Evolutionary conservation across 345 rosid genomes (phyloP).

Genomic region (Salix viminalis): DNA sequence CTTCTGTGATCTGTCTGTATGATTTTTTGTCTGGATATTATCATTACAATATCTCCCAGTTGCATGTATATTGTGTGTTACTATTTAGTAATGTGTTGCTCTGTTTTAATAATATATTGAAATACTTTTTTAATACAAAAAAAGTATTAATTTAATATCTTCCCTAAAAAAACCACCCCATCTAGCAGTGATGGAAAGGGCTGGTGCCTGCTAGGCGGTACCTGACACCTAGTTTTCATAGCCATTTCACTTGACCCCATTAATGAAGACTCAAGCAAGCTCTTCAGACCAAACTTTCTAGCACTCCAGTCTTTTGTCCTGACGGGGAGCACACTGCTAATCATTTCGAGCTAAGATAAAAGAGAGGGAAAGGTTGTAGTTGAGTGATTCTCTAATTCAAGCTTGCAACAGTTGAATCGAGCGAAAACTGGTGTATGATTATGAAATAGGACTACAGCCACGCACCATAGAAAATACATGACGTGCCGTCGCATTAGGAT

Average conservation of each 20-base stretch:
- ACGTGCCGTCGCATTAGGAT: slow-evolving; percentile 12
- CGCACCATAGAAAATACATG: neutral
- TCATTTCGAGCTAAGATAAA: neutral
- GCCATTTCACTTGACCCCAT: neutral
- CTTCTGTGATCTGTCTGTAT: neutral
- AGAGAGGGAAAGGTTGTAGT: neutral
- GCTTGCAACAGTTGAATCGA: neutral
- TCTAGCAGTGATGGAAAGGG: neutral
- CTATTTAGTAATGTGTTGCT: too few relatives aligned
- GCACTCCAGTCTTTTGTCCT: too few relatives aligned
- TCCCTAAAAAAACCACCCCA: too few relatives aligned
- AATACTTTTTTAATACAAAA: too few relatives aligned
- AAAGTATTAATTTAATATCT: too few relatives aligned
- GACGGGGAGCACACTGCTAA: neutral
- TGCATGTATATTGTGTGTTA: neutral
- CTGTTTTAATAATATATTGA: too few relatives aligned
- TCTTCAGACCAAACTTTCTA: neutral
- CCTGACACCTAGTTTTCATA: neutral
- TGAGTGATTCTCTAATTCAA: neutral
- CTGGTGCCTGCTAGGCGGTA: neutral
- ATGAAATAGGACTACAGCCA: neutral
- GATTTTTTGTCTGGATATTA: neutral
- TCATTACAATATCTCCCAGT: neutral
- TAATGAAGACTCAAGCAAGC: neutral
- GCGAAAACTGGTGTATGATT: neutral